Percentiles rank a stretch among this genome's conserved stretches.
These are phyloP conservation scores for Trichoderma guizhouense DNA, from an alignment of 2,329 filamentous ascomycete genomes.

Conservation along the genomic window DNA sequence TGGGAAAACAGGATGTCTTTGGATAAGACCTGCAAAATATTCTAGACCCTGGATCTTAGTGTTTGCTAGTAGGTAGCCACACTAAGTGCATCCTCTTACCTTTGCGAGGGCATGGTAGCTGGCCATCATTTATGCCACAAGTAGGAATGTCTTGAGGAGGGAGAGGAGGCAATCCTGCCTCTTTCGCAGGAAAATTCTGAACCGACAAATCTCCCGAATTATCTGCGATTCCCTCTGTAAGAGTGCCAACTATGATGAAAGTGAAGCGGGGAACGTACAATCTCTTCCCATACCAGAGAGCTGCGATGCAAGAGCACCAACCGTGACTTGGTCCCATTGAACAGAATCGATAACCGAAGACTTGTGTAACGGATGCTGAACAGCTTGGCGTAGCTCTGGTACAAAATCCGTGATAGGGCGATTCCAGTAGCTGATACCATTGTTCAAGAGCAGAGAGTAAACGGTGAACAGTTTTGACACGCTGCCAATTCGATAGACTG, in stretches of 20 bases:
- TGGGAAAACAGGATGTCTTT: conserved; percentile 20
- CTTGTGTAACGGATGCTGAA: background rate
- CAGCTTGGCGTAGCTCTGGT: conserved; percentile 23
- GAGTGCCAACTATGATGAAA: background rate
- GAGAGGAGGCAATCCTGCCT: background rate
- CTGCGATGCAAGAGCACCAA: conserved; percentile 16
- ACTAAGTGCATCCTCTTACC: background rate
- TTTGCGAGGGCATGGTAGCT: background rate
- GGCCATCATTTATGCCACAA: conserved; percentile 16
- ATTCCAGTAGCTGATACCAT: conserved; percentile 24
- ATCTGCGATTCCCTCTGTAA: background rate
- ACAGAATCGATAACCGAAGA: background rate
- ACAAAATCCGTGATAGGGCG: conserved; percentile 28
- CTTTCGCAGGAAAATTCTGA: conserved; percentile 3
- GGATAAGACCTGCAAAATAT: conserved; percentile 21
- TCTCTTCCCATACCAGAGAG: conserved; percentile 14
- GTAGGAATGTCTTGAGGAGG: conserved; percentile 11
- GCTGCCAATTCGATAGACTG: conserved; percentile 29
- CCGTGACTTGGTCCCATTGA: conserved; percentile 18
- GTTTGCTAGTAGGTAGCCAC: background rate
- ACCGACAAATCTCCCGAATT: conserved; percentile 7
- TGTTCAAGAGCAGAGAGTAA: conserved; percentile 26
- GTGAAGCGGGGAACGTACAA: background rate
- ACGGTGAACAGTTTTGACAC: conserved; percentile 30
- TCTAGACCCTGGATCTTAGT: background rate